Evolutionary conservation across 306 rosid species (phyloP), one percentile per base, ranked within the genome.

Genomic region (Astragalus membranaceus): DNA sequence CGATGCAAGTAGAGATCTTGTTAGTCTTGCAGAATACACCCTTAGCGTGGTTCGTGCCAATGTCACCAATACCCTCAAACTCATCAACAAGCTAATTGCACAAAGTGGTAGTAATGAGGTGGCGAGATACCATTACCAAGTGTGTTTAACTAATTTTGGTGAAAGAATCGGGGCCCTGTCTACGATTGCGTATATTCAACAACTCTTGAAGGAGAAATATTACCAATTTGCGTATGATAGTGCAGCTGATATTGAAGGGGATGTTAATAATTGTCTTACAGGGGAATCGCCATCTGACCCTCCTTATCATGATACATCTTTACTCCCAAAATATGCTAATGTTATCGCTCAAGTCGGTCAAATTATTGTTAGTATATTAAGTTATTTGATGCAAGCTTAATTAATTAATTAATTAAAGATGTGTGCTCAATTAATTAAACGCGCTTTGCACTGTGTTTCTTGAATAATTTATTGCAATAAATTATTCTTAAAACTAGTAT

Each of bases 241-340:
- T 46, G 57, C 46, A 0, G 0, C 3, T 4, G 3, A 8, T 8
- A 0, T 48, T 0, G 0, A 0, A 3, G 0, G 0, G 0, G 12
- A 43, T 7, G 41, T 63, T 63, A 13, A 20, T 0, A 17, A 42
- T 3, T 65, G 70, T 14, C 2, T 65, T 29, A 29, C 30, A 0
- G 46, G 58, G 5, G 70, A 46, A 0, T 3, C 55, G 29, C 55
- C 55, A 12, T 0, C 10, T 26, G 14, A 46, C 10, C 43, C 70
- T 64, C 3, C 9, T 1, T 64, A 0, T 5, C 6, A 4, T 12
- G 56, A 64, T 8, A 3, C 43, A 0, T 64, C 70, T 0, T 5
- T n/a, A 8, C 70, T 64, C 35, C 56, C 70, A 4, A 0, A 46
- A 3, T 30, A 26, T 46, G 30, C 56, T 12, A 2, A 6, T 7